A percentile compares a stretch with the other conserved stretches of the same genome.
Conservation (phyloP, 1,284 basidiomycete genomes). For the Phenoliferia sp. region DNA sequence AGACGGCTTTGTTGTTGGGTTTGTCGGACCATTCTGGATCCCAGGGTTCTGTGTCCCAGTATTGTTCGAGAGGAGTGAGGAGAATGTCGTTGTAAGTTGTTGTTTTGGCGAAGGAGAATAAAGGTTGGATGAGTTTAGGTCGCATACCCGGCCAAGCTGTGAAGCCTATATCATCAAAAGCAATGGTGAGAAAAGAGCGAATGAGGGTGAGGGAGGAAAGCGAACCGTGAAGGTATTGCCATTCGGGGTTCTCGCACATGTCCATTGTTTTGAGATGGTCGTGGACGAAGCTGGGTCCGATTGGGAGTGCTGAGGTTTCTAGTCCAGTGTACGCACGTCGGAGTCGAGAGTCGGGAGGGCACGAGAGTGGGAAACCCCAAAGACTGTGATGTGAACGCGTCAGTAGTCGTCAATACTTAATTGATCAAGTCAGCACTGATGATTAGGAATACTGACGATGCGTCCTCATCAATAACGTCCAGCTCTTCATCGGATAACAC, state of each 20-base stretch:
- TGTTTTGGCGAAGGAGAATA: conserved; percentile 39
- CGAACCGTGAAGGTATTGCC: conserved; percentile 37
- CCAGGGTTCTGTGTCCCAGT: conserved; percentile 32
- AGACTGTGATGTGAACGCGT: conserved; percentile 16
- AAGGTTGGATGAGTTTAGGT: conserved; percentile 32
- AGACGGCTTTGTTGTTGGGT: conserved; percentile 38
- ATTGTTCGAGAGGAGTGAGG: conserved; percentile 39
- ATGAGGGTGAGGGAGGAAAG: background rate
- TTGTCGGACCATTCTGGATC: conserved; percentile 44
- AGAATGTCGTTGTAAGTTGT: conserved; percentile 37
- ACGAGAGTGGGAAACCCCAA: conserved; percentile 38
- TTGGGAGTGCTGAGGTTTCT: conserved; percentile 29
- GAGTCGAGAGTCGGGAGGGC: conserved; percentile 36
- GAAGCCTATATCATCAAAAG: conserved; percentile 17
- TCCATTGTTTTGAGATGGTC: conserved; percentile 49
- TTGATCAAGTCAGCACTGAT: background rate
- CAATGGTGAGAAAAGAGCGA: no score
- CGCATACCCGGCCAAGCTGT: conserved; percentile 32
- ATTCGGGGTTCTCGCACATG: conserved; percentile 48
- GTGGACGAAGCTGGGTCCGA: conserved; percentile 42
- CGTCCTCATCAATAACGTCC: conserved; percentile 41
- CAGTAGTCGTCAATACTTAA: background rate
- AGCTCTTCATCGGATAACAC: conserved; percentile 44
- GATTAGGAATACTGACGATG: conserved; percentile 18
- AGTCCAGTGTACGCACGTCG: conserved; percentile 33